Percentiles rank a stretch among this genome's conserved stretches.
phyloP scores from a whole-genome alignment of 2,329 filamentous ascomycete species.

The Chaetomiaceae sp. region DNA sequence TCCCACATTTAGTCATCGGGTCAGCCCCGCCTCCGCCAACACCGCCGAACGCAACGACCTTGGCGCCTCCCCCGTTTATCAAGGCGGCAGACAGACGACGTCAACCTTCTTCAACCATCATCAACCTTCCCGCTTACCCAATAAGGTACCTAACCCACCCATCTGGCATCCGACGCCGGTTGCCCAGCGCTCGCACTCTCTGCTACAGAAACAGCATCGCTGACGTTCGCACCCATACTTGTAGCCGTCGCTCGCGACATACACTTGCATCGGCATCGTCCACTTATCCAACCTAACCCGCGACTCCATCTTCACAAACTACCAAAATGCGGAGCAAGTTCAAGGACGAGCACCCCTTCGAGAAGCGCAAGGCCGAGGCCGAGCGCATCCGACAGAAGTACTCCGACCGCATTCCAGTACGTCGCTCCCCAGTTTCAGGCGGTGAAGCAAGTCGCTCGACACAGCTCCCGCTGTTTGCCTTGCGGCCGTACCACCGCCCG shows the following conservation, averaged over 20 bases:
- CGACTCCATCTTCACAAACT: slow-evolving; percentile 31
- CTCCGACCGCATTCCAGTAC: slow-evolving; percentile 93
- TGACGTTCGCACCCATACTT: neutral
- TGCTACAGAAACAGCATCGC: neutral
- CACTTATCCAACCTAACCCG: neutral
- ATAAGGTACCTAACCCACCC: slow-evolving; percentile 5
- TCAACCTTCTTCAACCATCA: slow-evolving; percentile 25
- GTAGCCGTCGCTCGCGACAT: slow-evolving; percentile 1
- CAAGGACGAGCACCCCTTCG: slow-evolving; percentile 99
- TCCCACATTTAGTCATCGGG: slow-evolving; percentile 24
- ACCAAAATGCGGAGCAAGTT: slow-evolving; percentile 95
- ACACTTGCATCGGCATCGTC: slow-evolving; percentile 1
- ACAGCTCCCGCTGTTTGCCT: neutral
- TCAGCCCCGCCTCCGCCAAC: slow-evolving; percentile 25
- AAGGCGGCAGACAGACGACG: slow-evolving; percentile 20
- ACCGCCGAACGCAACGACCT: slow-evolving; percentile 4
- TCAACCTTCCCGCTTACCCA: neutral
- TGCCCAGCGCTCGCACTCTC: neutral
- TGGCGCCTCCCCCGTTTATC: slow-evolving; percentile 18
- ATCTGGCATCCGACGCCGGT: neutral
- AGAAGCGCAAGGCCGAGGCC: slow-evolving; percentile 99
- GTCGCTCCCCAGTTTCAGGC: slow-evolving; percentile 32
- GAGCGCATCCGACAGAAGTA: slow-evolving; percentile 99
- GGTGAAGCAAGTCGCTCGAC: slow-evolving; percentile 8
- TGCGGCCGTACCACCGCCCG: neutral